These are phyloP conservation scores for Termitomyces titanicus DNA, from an alignment of 768 basidiomycete genomes.

Conservation along the genomic window DNA sequence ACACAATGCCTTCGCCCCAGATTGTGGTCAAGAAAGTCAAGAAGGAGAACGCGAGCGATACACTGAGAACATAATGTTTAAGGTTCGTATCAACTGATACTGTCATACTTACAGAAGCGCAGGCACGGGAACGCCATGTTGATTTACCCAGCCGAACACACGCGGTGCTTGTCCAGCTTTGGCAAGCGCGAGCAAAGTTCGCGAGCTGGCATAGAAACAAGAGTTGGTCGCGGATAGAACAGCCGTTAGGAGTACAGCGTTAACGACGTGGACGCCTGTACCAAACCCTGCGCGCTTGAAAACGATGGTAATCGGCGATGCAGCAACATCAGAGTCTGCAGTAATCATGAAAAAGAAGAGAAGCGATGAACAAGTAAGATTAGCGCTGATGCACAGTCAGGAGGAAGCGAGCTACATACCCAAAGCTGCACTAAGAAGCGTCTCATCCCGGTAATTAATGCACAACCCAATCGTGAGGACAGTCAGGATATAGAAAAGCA, in stretches of 20 bases:
- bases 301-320: constrained; percentile 62
- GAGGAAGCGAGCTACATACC: constrained; percentile 27
- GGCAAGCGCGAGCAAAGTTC: constrained; percentile 60
- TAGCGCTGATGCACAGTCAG: background rate
- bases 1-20: constrained; percentile 53
- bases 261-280: constrained; percentile 59
- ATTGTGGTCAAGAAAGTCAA: constrained; percentile 56
- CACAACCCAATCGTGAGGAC: constrained; percentile 64
- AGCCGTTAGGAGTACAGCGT: constrained; percentile 64
- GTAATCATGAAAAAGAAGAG: background rate
- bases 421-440: constrained; percentile 42
- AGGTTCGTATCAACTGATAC: background rate
- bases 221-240: constrained; percentile 64
- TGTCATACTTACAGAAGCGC: constrained; percentile 40
- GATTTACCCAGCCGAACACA: constrained; percentile 62
- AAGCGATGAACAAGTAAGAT: background rate
- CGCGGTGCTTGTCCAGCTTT: constrained; percentile 61
- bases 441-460: constrained; percentile 57
- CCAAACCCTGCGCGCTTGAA: constrained; percentile 61
- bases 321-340: constrained; percentile 45
- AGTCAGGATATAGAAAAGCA: constrained; percentile 62
- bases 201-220: constrained; percentile 63
- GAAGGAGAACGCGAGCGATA: constrained; percentile 43
- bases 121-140: constrained; percentile 59
- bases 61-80: constrained; percentile 25